Evolutionary conservation across 352 stramenopile genomes (phyloP), one percentile per base, ranked within the genome.

Genomic region (Thalassiosira livingstoniorum): DNA sequence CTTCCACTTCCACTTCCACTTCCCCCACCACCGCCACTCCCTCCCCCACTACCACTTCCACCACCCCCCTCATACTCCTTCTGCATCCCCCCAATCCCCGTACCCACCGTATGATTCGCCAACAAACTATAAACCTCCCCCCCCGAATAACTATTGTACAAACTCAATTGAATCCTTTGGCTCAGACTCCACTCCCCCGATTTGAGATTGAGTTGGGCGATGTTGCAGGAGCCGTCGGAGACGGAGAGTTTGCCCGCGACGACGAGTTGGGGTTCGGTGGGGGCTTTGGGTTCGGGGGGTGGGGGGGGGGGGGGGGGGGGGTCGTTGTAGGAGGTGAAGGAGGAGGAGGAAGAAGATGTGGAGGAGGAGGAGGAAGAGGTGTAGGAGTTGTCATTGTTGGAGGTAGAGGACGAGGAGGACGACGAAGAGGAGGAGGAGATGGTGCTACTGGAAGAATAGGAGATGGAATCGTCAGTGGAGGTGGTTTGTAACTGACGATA

Each of bases 91-190:
- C 78, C 78, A 21, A 66, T 89, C n/a, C 64, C 47, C 76, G 71
- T 89, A 29, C 64, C 47, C 76, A 86, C 72, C 13, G 90, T 92
- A 65, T 93, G 89, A 86, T 95, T 95, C 1, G 86, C 87, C 31
- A 95, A 75, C 21, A 95, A 42, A 0, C 81, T 92, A 72, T 93
- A 95, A 0, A 95, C 90, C 77, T 93, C 88, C 35, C 90, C 90
- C 29, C 90, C 90, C 34, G 85, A 92, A 70, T 95, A 95, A 7
- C 87, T 93, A 77, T 93, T 95, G 67, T 95, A 95, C 10, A 93
- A 79, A 62, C 77, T 90, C 27, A 94, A 83, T 82, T 93, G 90
- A 67, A 94, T 93, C 11, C 90, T 73, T 70, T 93, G 83, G 37
- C 67, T 72, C 13, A 93, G 69, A 66, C 85, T 93, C 90, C 90